Evolutionary conservation across 352 stramenopile genomes (phyloP).

Genomic region (Ophiocytium majus): DNA sequence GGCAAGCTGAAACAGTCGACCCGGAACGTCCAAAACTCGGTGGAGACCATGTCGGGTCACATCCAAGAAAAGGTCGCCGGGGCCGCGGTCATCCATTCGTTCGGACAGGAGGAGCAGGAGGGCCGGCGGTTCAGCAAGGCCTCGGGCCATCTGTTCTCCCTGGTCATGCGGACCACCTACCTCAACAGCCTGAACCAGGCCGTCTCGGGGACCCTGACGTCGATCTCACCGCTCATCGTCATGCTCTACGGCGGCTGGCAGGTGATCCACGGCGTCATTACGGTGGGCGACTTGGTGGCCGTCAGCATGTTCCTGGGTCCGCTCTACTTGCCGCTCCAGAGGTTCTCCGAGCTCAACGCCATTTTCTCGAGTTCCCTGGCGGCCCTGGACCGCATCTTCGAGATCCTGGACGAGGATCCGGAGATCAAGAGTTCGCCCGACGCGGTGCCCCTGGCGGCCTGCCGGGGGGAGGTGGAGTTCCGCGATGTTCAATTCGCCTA

Average conservation of each 20-base stretch:
- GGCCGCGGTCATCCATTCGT: background rate
- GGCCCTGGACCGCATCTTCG: background rate
- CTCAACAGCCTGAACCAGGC: background rate
- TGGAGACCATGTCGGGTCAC: background rate
- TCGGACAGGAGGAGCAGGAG: background rate
- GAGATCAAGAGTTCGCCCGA: background rate
- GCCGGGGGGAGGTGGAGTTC: conserved; percentile 66
- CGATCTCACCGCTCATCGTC: background rate
- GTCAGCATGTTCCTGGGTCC: background rate
- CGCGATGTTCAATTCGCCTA: conserved; percentile 66
- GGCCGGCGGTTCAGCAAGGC: background rate
- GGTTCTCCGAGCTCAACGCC: background rate
- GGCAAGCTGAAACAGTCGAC: background rate
- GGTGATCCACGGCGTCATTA: background rate
- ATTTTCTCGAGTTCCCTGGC: background rate
- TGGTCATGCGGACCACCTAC: background rate
- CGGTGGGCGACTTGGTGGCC: background rate
- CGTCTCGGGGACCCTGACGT: background rate
- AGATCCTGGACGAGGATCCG: background rate
- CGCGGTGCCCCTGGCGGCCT: conserved; percentile 37
- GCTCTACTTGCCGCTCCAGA: background rate
- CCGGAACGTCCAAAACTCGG: background rate
- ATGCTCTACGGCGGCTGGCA: background rate
- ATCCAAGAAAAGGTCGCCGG: background rate
- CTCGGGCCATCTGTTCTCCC: background rate